Evolutionary conservation across 2,329 filamentous ascomycete genomes (phyloP).

Genomic region (Neopestalotiopsis sp.): DNA sequence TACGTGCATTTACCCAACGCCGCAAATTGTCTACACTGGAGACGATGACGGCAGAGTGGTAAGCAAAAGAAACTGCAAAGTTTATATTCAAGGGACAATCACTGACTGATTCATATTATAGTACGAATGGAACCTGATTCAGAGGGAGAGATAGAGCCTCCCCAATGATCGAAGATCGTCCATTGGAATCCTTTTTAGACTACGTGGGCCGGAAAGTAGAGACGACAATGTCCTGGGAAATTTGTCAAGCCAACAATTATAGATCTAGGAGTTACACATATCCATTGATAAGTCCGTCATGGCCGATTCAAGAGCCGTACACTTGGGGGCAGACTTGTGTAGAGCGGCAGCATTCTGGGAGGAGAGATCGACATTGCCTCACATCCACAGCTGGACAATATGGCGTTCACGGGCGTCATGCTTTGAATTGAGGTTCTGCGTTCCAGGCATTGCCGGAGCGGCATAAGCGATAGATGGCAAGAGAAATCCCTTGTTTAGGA

Average conservation of each 20-base stretch:
- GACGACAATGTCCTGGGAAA: background rate
- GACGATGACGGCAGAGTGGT: slow-evolving; percentile 93
- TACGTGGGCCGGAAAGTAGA: background rate
- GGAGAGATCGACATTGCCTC: no score
- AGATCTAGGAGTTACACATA: background rate
- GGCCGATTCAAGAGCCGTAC: background rate
- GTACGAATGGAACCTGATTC: slow-evolving; percentile 70
- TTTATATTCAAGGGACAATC: background rate
- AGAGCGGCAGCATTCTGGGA: no score
- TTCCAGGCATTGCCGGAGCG: background rate
- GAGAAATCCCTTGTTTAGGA: background rate
- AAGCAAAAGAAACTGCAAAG: slow-evolving; percentile 46
- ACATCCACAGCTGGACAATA: background rate
- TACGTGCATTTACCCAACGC: slow-evolving; percentile 84
- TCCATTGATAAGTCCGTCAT: background rate
- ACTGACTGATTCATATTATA: slow-evolving; percentile 32
- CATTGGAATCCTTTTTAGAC: background rate
- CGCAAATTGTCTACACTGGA: slow-evolving; percentile 86
- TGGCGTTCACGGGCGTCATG: background rate
- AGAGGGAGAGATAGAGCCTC: slow-evolving; percentile 60
- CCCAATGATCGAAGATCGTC: slow-evolving; percentile 19
- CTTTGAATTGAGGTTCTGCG: background rate
- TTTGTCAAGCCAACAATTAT: background rate
- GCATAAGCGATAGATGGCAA: background rate
- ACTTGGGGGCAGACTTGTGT: no score